phyloP scores from a whole-genome alignment of 352 stramenopile species.

The Phytopythium aichiense region DNA sequence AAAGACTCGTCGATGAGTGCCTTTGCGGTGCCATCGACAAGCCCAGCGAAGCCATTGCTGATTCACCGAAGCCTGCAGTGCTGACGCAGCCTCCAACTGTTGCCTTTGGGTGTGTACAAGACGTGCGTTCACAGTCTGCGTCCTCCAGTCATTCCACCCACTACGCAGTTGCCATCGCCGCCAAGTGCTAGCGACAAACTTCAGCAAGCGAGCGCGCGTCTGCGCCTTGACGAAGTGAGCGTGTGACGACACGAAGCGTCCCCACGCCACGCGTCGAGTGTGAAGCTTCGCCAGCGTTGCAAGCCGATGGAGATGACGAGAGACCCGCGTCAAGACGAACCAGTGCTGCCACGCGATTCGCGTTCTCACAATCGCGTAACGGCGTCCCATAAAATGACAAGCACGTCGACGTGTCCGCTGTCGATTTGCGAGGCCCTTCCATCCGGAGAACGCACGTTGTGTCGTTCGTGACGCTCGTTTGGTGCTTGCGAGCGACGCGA shows the following conservation, averaged over 20 bases:
- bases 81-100: neutral
- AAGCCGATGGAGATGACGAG: neutral
- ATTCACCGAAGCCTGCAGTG: neutral
- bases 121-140: neutral
- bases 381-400: neutral
- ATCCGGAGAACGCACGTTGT: neutral
- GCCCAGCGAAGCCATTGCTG: neutral
- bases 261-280: neutral
- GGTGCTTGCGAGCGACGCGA: neutral
- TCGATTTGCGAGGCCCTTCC: neutral
- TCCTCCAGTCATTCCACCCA: neutral
- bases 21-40: neutral
- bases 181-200: neutral
- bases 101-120: neutral
- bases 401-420: neutral
- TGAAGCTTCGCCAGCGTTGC: neutral
- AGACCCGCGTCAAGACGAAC: neutral
- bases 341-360: slow-evolving; percentile 2
- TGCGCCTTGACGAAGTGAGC: neutral
- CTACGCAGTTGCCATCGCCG: neutral
- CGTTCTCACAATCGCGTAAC: neutral
- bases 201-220: neutral
- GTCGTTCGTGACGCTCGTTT: neutral
- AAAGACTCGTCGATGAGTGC: neutral
- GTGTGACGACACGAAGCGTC: neutral